phyloP scores from a whole-genome alignment of 164 flowering plant genomes.

The Warburgia ugandensis region DNA sequence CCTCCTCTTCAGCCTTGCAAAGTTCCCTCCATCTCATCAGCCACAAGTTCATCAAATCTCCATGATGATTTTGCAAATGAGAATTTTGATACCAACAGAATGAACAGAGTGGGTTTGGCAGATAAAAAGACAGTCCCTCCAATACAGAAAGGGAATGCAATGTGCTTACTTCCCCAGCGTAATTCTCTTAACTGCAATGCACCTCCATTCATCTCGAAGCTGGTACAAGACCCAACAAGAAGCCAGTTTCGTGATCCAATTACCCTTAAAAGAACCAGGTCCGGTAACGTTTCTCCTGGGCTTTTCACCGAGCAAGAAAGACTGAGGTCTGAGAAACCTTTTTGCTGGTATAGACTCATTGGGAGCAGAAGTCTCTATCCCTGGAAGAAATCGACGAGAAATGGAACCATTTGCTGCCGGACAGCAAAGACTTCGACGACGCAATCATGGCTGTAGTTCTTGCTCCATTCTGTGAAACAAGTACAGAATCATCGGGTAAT shows the following conservation, averaged over 20 bases:
- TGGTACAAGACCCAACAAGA: constrained; percentile 12
- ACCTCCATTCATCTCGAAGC: constrained; percentile 57
- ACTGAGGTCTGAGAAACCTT: neutral
- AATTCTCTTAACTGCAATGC: constrained; percentile 64
- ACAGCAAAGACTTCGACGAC: constrained; percentile 72
- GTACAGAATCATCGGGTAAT: constrained; percentile 9
- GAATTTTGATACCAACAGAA: constrained; percentile 30
- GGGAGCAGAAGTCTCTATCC: constrained; percentile 33
- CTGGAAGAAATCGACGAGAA: constrained; percentile 26
- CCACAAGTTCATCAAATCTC: constrained; percentile 10
- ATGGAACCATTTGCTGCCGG: constrained; percentile 49
- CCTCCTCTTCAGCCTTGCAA: no score
- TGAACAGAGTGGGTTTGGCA: constrained; percentile 3
- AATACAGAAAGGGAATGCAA: neutral
- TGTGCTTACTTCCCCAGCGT: constrained; percentile 6
- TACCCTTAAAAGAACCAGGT: constrained; percentile 68
- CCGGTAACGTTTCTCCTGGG: constrained; percentile 34
- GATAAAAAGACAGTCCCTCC: constrained; percentile 9
- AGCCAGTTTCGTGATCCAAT: constrained; percentile 31
- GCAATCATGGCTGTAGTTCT: constrained; percentile 81
- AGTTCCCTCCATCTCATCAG: no score
- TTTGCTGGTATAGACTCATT: constrained; percentile 14
- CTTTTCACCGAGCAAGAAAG: constrained; percentile 2
- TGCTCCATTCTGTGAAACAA: constrained; percentile 25
- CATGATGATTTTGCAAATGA: constrained; percentile 53